Conservation (phyloP, 345 rosid genomes). For the Murraya koenigii region DNA sequence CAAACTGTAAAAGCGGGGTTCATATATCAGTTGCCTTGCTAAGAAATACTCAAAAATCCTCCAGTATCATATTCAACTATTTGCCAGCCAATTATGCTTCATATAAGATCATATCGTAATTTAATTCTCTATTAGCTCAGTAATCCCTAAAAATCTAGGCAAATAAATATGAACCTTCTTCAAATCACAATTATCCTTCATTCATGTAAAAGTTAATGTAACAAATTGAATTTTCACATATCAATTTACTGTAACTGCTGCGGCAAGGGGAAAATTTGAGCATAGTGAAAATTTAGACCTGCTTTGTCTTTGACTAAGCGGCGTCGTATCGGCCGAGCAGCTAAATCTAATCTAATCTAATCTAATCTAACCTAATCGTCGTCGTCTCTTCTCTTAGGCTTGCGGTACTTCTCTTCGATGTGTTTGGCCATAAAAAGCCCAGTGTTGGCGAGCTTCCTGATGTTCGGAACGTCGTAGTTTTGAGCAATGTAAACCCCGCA, state of each 20-base stretch:
- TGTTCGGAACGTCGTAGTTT: conserved; percentile 83
- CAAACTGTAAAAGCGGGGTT: not conserved
- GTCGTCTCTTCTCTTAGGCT: conserved; percentile 12
- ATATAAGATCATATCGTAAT: not conserved
- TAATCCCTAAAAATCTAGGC: not conserved
- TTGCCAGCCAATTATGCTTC: not conserved
- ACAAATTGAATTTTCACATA: not conserved
- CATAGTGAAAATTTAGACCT: not conserved
- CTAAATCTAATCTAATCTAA: not conserved
- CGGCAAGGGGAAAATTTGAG: not conserved
- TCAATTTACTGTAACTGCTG: not conserved
- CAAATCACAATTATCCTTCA: not conserved
- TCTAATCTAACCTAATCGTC: not conserved
- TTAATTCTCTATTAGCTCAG: not conserved
- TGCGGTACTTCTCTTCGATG: conserved; percentile 43
- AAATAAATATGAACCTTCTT: not conserved
- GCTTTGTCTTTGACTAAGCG: not conserved
- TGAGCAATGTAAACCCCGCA: conserved; percentile 82
- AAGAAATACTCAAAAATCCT: not conserved
- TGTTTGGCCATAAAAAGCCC: conserved; percentile 54
- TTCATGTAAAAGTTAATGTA: not conserved
- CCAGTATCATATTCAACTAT: not conserved
- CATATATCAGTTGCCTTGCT: not conserved
- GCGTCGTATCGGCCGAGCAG: not conserved
- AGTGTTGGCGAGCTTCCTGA: conserved; percentile 49